Percentiles rank a stretch among this genome's conserved stretches.
These are phyloP conservation scores for Cryptococcus sp. DNA, from an alignment of 1,284 basidiomycete genomes.

Conservation along the genomic window DNA sequence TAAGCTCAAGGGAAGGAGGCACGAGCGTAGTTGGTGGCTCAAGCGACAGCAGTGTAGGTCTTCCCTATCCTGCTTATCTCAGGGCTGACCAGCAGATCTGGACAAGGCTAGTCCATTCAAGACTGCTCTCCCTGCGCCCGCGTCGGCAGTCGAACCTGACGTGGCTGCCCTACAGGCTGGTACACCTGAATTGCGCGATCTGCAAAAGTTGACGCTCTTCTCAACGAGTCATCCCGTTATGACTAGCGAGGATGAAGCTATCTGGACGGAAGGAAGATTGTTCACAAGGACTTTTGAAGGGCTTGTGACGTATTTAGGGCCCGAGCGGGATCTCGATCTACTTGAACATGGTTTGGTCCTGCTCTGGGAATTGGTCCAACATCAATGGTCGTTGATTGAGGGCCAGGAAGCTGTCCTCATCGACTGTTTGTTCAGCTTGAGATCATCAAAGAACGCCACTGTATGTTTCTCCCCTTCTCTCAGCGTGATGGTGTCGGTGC, in stretches of 20 bases:
- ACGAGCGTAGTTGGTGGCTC: constrained; percentile 42
- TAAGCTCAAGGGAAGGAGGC: constrained; percentile 28
- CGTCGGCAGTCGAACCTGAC: constrained; percentile 16
- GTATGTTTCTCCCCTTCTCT: constrained; percentile 14
- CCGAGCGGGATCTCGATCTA: constrained; percentile 19
- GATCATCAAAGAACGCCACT: constrained; percentile 20
- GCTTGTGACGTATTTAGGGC: constrained; percentile 23
- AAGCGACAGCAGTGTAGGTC: constrained; percentile 30
- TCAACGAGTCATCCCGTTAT: constrained; percentile 20
- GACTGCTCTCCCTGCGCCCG: constrained; percentile 2
- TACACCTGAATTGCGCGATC: constrained; percentile 14
- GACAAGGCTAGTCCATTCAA: constrained; percentile 25
- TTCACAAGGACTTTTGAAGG: constrained; percentile 32
- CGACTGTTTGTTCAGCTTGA: constrained; percentile 33
- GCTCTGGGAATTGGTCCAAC: constrained; percentile 41
- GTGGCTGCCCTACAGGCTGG: constrained; percentile 19
- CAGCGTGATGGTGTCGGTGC: not conserved
- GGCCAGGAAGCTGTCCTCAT: constrained; percentile 28
- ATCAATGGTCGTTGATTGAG: constrained; percentile 41
- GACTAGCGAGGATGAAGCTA: constrained; percentile 3
- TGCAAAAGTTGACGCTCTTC: constrained; percentile 35
- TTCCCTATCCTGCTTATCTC: not conserved
- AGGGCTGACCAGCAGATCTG: constrained; percentile 15
- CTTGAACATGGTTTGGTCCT: constrained; percentile 35
- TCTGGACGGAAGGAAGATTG: constrained; percentile 25